Percentiles rank a stretch among this genome's conserved stretches.
Evolutionary conservation across 352 stramenopile genomes (phyloP).

Genomic region (Paralagenidium karlingii): DNA sequence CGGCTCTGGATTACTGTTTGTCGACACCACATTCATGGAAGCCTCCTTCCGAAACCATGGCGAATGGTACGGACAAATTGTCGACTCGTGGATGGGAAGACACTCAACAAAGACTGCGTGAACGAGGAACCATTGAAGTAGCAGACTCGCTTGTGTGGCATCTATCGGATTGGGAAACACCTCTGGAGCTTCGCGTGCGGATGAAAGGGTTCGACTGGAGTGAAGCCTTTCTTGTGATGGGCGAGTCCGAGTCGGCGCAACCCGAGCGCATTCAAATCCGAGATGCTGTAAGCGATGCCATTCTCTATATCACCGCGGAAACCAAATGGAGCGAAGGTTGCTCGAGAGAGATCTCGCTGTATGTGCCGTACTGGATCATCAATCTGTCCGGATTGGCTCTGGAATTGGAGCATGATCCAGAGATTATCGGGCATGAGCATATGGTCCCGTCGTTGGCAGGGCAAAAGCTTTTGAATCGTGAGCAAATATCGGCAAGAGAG

Average conservation of each 20-base stretch:
- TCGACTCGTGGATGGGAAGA: constrained; percentile 60
- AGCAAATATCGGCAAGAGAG: too few species aligned
- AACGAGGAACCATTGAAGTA: constrained; percentile 63
- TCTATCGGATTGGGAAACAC: constrained; percentile 63
- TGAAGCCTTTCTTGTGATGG: constrained; percentile 40
- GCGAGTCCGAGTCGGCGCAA: constrained; percentile 16
- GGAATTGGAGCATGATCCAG: constrained; percentile 74
- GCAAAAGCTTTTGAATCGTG: constrained; percentile 63
- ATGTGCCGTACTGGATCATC: constrained; percentile 82
- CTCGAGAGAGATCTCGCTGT: constrained; percentile 66
- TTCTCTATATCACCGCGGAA: constrained; percentile 61
- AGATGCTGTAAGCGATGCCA: constrained; percentile 57
- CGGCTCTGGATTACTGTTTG: constrained; percentile 55
- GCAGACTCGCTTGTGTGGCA: constrained; percentile 76
- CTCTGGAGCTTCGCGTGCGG: constrained; percentile 58
- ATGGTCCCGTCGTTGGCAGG: too few species aligned
- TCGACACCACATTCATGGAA: constrained; percentile 61
- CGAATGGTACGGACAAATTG: constrained; percentile 15
- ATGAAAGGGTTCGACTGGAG: constrained; percentile 84
- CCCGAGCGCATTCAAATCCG: constrained; percentile 60
- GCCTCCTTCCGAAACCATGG: constrained; percentile 19
- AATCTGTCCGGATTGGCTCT: constrained; percentile 75
- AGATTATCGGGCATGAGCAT: constrained; percentile 50
- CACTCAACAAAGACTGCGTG: constrained; percentile 55
- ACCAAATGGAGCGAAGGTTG: constrained; percentile 31